Evolutionary conservation across 495 filamentous ascomycete species (phyloP).

Genomic region (Trypethelium eluteriae): DNA sequence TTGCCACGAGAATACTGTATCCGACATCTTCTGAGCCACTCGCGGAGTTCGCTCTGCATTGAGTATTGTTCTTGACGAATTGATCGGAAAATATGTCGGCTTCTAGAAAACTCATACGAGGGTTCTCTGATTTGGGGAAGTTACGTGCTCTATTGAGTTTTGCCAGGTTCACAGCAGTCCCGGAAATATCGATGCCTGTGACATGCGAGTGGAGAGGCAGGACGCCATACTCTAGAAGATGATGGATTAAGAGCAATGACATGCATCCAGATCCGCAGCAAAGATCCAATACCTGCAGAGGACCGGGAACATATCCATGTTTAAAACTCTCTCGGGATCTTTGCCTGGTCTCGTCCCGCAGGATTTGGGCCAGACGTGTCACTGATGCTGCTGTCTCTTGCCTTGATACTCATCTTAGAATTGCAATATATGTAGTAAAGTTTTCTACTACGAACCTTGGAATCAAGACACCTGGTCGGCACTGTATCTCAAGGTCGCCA

Average conservation of each 20-base stretch:
- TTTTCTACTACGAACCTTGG: constrained; percentile 50
- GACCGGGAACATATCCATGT: background rate
- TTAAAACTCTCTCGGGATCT: background rate
- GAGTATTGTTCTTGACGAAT: constrained; percentile 7
- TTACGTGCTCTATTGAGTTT: constrained; percentile 50
- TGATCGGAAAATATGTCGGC: constrained; percentile 48
- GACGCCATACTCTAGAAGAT: background rate
- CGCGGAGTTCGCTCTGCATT: background rate
- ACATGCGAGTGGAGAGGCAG: background rate
- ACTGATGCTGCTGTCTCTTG: constrained; percentile 36
- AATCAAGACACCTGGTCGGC: constrained; percentile 69
- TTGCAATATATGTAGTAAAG: background rate
- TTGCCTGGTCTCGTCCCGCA: background rate
- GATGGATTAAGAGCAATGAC: constrained; percentile 58
- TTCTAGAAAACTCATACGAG: constrained; percentile 44
- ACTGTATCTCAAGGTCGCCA: constrained; percentile 71
- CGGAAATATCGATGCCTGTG: constrained; percentile 55
- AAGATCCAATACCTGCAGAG: constrained; percentile 65
- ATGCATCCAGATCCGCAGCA: constrained; percentile 93
- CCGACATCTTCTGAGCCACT: background rate
- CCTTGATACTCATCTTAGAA: constrained; percentile 20
- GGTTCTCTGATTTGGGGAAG: constrained; percentile 11
- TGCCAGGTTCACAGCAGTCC: constrained; percentile 54
- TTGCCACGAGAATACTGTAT: constrained; percentile 72
- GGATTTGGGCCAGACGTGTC: constrained; percentile 22